Conservation (phyloP, 495 filamentous ascomycete genomes). For the Lasiosphaeria miniovina region DNA sequence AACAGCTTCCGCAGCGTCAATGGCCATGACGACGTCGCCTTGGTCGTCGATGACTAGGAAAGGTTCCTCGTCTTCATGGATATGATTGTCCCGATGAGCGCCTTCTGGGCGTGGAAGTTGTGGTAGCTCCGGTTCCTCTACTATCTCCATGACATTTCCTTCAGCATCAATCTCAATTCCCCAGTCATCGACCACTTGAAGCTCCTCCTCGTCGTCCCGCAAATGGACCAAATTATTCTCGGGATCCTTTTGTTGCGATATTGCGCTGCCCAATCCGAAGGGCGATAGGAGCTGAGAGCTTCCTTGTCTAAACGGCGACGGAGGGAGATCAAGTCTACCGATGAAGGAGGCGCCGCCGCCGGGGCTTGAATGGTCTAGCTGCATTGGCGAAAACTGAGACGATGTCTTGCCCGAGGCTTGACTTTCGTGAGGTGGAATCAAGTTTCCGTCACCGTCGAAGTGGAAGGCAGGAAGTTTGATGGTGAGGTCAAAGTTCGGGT, state of each 20-base stretch:
- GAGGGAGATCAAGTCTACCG: slow-evolving; percentile 21
- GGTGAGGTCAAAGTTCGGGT: slow-evolving; percentile 70
- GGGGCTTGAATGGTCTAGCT: slow-evolving; percentile 16
- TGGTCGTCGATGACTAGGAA: slow-evolving; percentile 15
- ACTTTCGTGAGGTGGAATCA: slow-evolving; percentile 27
- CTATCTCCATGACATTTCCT: slow-evolving; percentile 31
- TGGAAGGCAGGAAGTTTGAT: slow-evolving; percentile 27
- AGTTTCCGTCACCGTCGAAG: slow-evolving; percentile 56
- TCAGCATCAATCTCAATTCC: slow-evolving; percentile 42
- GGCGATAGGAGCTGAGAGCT: slow-evolving; percentile 10
- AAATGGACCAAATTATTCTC: slow-evolving; percentile 19
- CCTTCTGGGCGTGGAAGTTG: slow-evolving; percentile 21
- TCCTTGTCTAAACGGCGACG: slow-evolving; percentile 12
- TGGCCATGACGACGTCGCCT: slow-evolving; percentile 24
- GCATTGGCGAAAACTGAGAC: slow-evolving; percentile 41
- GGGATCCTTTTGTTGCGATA: slow-evolving; percentile 16
- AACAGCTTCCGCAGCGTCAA: neutral
- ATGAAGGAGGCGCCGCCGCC: slow-evolving; percentile 19
- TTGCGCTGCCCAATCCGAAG: slow-evolving; percentile 15
- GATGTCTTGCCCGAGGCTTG: slow-evolving; percentile 45
- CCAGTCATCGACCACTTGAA: slow-evolving; percentile 33
- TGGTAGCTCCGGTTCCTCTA: slow-evolving; percentile 39
- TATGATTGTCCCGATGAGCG: neutral
- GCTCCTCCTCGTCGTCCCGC: slow-evolving; percentile 27
- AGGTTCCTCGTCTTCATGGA: slow-evolving; percentile 6